A percentile compares a stretch with the other conserved stretches of the same genome.
Evolutionary conservation across 768 basidiomycete species (phyloP).

Genomic region (Tremella fuciformis): DNA sequence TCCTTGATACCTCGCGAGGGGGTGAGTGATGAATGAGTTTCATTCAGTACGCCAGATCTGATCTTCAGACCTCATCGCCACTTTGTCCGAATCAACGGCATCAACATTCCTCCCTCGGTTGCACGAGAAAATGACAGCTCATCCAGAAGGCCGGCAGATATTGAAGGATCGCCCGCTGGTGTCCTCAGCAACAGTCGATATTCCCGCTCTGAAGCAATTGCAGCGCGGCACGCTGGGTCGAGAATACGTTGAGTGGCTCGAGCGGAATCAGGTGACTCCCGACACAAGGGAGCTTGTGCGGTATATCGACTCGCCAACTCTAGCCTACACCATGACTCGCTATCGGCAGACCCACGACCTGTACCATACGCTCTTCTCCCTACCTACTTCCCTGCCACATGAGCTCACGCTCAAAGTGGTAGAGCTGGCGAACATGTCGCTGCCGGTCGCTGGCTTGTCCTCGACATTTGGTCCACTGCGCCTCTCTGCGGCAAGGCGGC

Average conservation of each 20-base stretch:
- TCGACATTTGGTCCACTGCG: slow-evolving; percentile 75
- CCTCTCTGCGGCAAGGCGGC: slow-evolving; percentile 59
- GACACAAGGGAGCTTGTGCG: slow-evolving; percentile 91
- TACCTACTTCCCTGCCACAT: slow-evolving; percentile 84
- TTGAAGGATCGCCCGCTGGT: slow-evolving; percentile 79
- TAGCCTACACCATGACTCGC: slow-evolving; percentile 96
- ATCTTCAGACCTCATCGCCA: slow-evolving; percentile 82
- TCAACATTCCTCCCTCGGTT: slow-evolving; percentile 71
- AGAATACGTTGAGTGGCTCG: slow-evolving; percentile 85
- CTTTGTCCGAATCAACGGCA: slow-evolving; percentile 88
- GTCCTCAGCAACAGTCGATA: slow-evolving; percentile 70
- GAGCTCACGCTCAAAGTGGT: slow-evolving; percentile 94
- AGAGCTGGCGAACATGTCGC: slow-evolving; percentile 84
- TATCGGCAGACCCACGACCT: slow-evolving; percentile 98
- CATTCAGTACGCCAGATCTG: background rate
- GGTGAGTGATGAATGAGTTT: slow-evolving; percentile 58
- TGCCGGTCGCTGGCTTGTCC: slow-evolving; percentile 82
- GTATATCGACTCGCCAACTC: slow-evolving; percentile 89
- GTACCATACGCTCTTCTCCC: slow-evolving; percentile 83
- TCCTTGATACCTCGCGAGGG: slow-evolving; percentile 75
- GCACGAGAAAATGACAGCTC: slow-evolving; percentile 71
- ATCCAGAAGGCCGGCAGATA: slow-evolving; percentile 77
- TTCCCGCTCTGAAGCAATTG: slow-evolving; percentile 64
- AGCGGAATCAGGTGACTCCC: slow-evolving; percentile 80
- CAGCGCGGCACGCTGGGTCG: slow-evolving; percentile 79